Percentiles rank a stretch among this genome's conserved stretches.
Evolutionary conservation across 148 eudicot species (phyloP).

Genomic region (Selenicereus undatus): DNA sequence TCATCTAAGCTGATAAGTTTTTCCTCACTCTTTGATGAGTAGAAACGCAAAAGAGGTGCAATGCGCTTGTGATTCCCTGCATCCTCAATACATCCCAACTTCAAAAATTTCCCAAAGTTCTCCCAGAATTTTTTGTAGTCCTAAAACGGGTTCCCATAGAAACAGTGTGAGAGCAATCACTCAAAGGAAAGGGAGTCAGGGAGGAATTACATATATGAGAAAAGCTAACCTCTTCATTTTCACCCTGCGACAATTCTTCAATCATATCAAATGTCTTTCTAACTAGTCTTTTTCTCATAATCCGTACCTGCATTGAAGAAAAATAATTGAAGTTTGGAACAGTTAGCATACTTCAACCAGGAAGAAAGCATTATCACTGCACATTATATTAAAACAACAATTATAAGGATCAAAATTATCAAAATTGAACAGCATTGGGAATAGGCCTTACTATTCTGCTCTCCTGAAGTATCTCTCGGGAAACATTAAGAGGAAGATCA

Average conservation of each 20-base stretch:
- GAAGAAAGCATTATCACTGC: not conserved
- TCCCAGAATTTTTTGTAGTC: constrained; percentile 99
- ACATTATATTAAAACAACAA: not conserved
- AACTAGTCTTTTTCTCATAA: constrained; percentile 93
- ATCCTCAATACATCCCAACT: constrained; percentile 94
- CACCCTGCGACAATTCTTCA: constrained; percentile 83
- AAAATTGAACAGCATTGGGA: too few species aligned
- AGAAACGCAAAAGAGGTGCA: constrained; percentile 73
- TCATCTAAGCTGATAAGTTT: constrained; percentile 88
- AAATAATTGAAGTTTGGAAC: not conserved
- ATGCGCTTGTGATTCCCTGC: constrained; percentile 90
- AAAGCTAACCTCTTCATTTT: constrained; percentile 72
- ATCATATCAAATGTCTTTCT: constrained; percentile 98
- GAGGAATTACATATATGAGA: not conserved
- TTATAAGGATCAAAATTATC: too few species aligned
- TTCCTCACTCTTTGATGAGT: constrained; percentile 84
- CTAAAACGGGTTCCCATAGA: constrained; percentile 21
- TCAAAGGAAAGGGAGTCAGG: not conserved
- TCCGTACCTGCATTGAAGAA: constrained; percentile 55
- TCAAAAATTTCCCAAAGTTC: constrained; percentile 90
- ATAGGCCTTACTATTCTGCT: constrained; percentile 74
- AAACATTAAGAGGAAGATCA: constrained; percentile 96
- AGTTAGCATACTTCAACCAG: too few species aligned
- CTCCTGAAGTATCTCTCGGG: constrained; percentile 97
- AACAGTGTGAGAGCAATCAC: constrained; percentile 5